These are phyloP conservation scores for Calonectria fujianensis DNA, from an alignment of 2,329 filamentous ascomycete species.

Conservation along the genomic window DNA sequence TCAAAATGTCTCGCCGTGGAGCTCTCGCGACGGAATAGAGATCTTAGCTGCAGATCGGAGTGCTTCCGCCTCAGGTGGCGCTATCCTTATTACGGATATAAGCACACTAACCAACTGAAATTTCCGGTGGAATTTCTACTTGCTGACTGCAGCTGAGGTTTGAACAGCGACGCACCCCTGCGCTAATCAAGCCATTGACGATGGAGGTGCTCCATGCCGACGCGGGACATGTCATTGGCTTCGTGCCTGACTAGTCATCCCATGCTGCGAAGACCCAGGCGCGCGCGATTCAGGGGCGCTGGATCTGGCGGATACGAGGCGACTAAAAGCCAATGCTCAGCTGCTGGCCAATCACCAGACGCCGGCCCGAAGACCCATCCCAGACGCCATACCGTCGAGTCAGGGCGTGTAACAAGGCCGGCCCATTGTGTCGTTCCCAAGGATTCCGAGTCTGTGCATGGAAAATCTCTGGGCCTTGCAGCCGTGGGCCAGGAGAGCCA, in stretches of 20 bases:
- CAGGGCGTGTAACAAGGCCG: background rate
- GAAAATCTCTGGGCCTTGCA: constrained; percentile 7
- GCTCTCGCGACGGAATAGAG: background rate
- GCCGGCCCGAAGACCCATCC: constrained; percentile 1
- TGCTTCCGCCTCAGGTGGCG: constrained; percentile 23
- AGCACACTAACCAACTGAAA: constrained; percentile 6
- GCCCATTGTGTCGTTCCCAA: background rate
- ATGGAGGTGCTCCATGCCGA: background rate
- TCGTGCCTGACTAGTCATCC: constrained; percentile 8
- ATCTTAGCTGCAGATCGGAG: constrained; percentile 23
- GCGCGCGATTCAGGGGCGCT: constrained; percentile 11
- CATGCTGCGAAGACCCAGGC: background rate
- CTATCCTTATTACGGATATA: constrained; percentile 5
- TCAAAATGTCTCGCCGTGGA: background rate
- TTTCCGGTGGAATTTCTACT: background rate
- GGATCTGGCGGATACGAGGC: constrained; percentile 17
- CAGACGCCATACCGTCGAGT: background rate
- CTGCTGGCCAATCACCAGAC: background rate
- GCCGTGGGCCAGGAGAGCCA: background rate
- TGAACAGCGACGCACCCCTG: background rate
- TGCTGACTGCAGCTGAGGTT: background rate
- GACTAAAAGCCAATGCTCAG: background rate
- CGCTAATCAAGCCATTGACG: constrained; percentile 19
- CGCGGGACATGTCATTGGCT: background rate
- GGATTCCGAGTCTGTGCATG: background rate